Evolutionary conservation across 2,329 filamentous ascomycete species (phyloP).

Genomic region (Claviceps arundinis): DNA sequence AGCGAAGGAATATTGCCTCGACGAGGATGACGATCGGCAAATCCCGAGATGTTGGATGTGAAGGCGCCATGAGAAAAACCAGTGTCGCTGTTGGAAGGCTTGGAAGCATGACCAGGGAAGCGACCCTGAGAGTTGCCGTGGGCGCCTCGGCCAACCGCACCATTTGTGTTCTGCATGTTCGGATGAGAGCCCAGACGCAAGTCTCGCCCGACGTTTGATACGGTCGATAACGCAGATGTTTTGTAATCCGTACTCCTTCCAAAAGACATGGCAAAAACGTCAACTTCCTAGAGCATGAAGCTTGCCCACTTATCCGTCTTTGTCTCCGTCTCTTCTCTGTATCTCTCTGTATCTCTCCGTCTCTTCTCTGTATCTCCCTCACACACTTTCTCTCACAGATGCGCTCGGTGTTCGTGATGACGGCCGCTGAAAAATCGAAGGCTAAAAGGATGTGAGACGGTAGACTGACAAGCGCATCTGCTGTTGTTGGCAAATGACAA

Average conservation of each 20-base stretch:
- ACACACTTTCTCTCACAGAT: not conserved
- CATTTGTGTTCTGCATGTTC: slow-evolving; percentile 81
- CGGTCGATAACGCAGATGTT: slow-evolving; percentile 71
- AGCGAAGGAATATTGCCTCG: slow-evolving; percentile 80
- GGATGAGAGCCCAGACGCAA: slow-evolving; percentile 75
- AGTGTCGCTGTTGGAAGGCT: slow-evolving; percentile 71
- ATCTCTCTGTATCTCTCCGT: not conserved
- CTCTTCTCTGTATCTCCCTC: not conserved
- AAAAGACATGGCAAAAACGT: slow-evolving; percentile 30
- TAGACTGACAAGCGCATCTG: not conserved
- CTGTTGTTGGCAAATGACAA: not conserved
- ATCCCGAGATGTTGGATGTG: slow-evolving; percentile 72
- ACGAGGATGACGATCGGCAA: slow-evolving; percentile 75
- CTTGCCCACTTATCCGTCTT: not conserved
- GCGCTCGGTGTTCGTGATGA: not conserved
- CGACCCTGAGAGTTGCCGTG: slow-evolving; percentile 41
- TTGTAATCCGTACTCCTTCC: slow-evolving; percentile 46
- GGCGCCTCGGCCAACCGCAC: slow-evolving; percentile 34
- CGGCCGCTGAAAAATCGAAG: not conserved
- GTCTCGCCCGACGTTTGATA: slow-evolving; percentile 69
- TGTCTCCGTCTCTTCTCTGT: not conserved
- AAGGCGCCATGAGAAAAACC: slow-evolving; percentile 91
- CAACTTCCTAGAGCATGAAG: not conserved
- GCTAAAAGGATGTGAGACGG: not conserved
- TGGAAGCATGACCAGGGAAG: slow-evolving; percentile 59